A percentile compares a stretch with the other conserved stretches of the same genome.
phyloP scores from a whole-genome alignment of 2,329 filamentous ascomycete species.

The Penicillium corylophilum region DNA sequence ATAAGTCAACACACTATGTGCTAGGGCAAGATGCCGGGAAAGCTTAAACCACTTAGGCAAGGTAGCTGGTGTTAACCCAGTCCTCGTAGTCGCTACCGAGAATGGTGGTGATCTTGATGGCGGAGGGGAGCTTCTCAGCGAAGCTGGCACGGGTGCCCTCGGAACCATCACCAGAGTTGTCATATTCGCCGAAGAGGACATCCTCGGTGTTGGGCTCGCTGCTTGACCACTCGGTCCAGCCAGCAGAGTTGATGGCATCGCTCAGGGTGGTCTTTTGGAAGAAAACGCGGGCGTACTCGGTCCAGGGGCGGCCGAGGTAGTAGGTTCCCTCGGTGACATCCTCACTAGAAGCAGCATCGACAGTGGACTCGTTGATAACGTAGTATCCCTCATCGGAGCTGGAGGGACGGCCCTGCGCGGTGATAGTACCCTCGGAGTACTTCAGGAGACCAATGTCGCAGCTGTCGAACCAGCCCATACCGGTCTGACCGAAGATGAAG shows the following conservation, averaged over 20 bases:
- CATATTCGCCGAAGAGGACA: conserved; percentile 59
- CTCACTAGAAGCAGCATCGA: conserved; percentile 40
- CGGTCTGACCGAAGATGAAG: conserved; percentile 19
- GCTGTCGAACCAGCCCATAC: conserved; percentile 40
- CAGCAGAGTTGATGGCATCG: conserved; percentile 17
- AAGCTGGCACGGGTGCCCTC: conserved; percentile 55
- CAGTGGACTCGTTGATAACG: conserved; percentile 61
- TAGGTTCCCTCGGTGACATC: conserved; percentile 15
- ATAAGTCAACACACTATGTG: not conserved
- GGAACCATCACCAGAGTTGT: conserved; percentile 59
- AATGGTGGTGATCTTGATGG: conserved; percentile 47
- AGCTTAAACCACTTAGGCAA: conserved; percentile 12
- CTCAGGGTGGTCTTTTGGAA: conserved; percentile 18
- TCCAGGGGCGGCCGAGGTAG: conserved; percentile 21
- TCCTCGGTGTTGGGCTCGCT: conserved; percentile 51
- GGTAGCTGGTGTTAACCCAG: conserved; percentile 48
- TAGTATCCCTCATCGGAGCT: conserved; percentile 23
- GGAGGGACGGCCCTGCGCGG: conserved; percentile 19
- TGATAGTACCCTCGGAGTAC: conserved; percentile 10
- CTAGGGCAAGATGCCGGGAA: not conserved
- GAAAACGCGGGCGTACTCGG: conserved; percentile 18
- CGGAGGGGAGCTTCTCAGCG: conserved; percentile 38
- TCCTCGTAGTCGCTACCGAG: conserved; percentile 45
- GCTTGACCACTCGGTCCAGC: conserved; percentile 50
- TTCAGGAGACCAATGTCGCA: conserved; percentile 34